Percentiles rank a stretch among this genome's conserved stretches.
Conservation (phyloP, 441 rosid species). For the Theobroma grandiflorum region DNA sequence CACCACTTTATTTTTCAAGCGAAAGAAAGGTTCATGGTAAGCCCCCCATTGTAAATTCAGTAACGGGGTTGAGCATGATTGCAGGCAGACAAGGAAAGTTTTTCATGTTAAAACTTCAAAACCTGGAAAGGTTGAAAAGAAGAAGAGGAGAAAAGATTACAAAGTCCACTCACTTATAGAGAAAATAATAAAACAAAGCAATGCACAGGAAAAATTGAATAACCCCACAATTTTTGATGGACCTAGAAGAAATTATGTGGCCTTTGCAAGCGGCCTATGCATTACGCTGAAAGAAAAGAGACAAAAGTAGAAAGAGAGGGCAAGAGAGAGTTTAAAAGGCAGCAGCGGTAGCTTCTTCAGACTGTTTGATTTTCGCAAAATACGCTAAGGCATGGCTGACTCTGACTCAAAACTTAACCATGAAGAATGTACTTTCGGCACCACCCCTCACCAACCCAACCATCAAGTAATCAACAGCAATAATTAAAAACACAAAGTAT, state of each 20-base stretch:
- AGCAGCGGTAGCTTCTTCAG: not conserved
- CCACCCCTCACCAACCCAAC: too few species aligned
- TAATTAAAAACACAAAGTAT: too few species aligned
- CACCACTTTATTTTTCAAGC: slow-evolving; percentile 67
- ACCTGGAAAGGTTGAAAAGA: slow-evolving; percentile 26
- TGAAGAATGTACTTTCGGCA: too few species aligned
- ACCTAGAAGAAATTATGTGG: slow-evolving; percentile 31
- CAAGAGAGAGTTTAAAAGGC: not conserved
- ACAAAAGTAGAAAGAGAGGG: not conserved
- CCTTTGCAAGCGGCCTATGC: not conserved
- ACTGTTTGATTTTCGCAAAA: too few species aligned
- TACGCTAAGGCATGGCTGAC: too few species aligned
- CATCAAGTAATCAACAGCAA: too few species aligned
- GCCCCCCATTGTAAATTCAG: slow-evolving; percentile 13
- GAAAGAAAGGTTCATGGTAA: slow-evolving; percentile 47
- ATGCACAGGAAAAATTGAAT: not conserved
- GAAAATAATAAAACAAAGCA: not conserved
- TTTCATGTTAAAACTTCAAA: too few species aligned
- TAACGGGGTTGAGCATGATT: slow-evolving; percentile 39
- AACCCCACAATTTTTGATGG: slow-evolving; percentile 27
- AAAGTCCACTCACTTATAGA: too few species aligned
- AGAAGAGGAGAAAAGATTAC: too few species aligned
- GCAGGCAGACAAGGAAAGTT: slow-evolving; percentile 45
- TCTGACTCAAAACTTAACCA: too few species aligned
- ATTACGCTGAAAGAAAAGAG: not conserved